These are phyloP conservation scores for Phytophthora agathidicida DNA, from an alignment of 352 stramenopile genomes.

Conservation along the genomic window DNA sequence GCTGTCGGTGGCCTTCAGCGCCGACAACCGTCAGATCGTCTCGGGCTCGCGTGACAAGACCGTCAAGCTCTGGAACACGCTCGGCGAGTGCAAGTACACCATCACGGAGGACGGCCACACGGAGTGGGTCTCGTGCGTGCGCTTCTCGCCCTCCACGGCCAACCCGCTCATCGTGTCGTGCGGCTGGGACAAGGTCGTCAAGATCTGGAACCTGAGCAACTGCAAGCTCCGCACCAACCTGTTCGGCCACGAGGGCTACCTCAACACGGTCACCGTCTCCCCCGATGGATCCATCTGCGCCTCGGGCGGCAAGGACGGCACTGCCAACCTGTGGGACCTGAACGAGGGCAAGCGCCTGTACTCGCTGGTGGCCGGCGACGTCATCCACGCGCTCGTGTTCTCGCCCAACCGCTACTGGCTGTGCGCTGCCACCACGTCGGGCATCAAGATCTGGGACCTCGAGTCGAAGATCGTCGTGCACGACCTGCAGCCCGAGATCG, in stretches of 20 bases:
- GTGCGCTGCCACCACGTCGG: conserved; percentile 97
- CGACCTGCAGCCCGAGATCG: conserved; percentile 95
- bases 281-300: conserved; percentile 99
- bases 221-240: conserved; percentile 99
- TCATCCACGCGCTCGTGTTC: conserved; percentile 98
- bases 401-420: conserved; percentile 99
- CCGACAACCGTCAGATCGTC: conserved; percentile 99
- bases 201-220: conserved; percentile 99
- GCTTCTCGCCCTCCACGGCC: conserved; percentile 97
- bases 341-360: conserved; percentile 99
- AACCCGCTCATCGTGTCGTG: conserved; percentile 98
- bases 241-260: conserved; percentile 98
- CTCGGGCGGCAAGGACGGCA: conserved; percentile 99
- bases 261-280: conserved; percentile 99
- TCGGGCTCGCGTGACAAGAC: conserved; percentile 99
- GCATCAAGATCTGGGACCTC: conserved; percentile 99
- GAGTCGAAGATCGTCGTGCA: conserved; percentile 99
- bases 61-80: conserved; percentile 99
- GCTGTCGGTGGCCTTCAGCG: conserved; percentile 99
- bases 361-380: conserved; percentile 97
- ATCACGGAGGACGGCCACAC: conserved; percentile 98
- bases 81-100: conserved; percentile 99
- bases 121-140: conserved; percentile 99
- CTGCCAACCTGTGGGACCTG: conserved; percentile 99
- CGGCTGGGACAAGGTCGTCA: conserved; percentile 99